Evolutionary conservation across 257 asterid genomes (phyloP), one percentile per base, ranked within the genome.

Genomic region (Penstemon newberryi): DNA sequence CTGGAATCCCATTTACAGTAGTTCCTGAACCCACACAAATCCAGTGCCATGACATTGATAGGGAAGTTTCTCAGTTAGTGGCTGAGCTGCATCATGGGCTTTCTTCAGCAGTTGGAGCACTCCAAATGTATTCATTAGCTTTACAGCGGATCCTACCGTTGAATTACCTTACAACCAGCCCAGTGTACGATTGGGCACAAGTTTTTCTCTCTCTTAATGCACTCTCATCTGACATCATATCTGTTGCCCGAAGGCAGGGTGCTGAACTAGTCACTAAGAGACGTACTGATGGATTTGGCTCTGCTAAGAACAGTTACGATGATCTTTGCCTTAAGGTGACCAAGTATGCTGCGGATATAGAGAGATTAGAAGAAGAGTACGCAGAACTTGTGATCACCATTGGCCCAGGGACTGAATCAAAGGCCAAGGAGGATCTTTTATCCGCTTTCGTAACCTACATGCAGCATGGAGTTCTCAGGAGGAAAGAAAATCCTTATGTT

Each of bases 11-110:
- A 63, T 73, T 89, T 67, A 89, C 96, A 36, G 83, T 91, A 77
- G 99, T 94, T 75, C 99, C 99, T 67, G 99, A 94, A 80, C 99
- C 99, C 59, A 90, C 99, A 46, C 97, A 87, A 80, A 83, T 81
- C 66, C 97, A 90, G 75, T 94, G 99, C 82, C 84, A 70, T 38
- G 99, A 94, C 51, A 94, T 88, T 38, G 99, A 94, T 75, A 78
- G 82, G 80, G 99, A 94, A 78, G 97, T 94, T 79, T 82, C 90
- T 78, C 89, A 81, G 58, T 74, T 85, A 74, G 88, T 83, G 41
- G 77, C 82, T 67, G 97, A 88, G 75, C 85, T 94, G 78, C 89
- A 89, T 72, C 84, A 66, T 60, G 97, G 95, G 63, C 89, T 89
- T 74, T 88, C 96, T 78, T 84, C 97, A 53, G 92, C 95, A 50